Base-by-base conservation (phyloP, 257 asterid genomes). In the Ehretia macrophylla region DNA sequence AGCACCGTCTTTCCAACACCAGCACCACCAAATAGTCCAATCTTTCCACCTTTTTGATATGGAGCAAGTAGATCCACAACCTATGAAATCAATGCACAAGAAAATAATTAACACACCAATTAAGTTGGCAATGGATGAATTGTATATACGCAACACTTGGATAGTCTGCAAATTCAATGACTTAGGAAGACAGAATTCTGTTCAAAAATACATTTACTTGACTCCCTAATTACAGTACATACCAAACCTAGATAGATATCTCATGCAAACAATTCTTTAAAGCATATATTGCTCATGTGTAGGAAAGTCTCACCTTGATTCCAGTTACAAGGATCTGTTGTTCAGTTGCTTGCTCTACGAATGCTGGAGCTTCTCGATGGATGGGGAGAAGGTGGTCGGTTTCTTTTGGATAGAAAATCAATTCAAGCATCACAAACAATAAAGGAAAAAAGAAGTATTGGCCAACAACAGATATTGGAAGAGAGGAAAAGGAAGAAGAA, bases 11-110 rank as follows among this genome's bases (percentile, higher is more conserved):
- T 87, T 18, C 97, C 97, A 0, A 90, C 97, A 58, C 97, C 97
- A 69, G 97, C 97, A 79, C 97, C 97, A 60, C 97, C 97, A 75
- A 90, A 90, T 10, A 90, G 85, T 52, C 97, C 97, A 80, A 90
- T 90, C 79, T 90, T 90, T 27, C 97, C 97, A 83, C 97, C 97
- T 76, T 84, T 90, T 81, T 90, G 97, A 86, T 90, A 90, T 16
- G 97, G 97, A 8, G 97, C 97, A 68, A 90, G 97, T 63, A 90
- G 87, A 74, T 90, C 97, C n/a, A 90, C 97, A 8, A 90, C 97
- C 97, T 90, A 52, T 32, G 32, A 20, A 32, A 11, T 52, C 27
- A 22, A 52, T 52, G 57, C 32, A 51, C 4, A 16, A 14, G 4
- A 14, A 16, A 17, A 14, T 48, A 11, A 42, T 42, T 11, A 42